A percentile compares a stretch with the other conserved stretches of the same genome.
Conservation (phyloP, 306 rosid genomes). For the Herpetospermum pedunculosum region DNA sequence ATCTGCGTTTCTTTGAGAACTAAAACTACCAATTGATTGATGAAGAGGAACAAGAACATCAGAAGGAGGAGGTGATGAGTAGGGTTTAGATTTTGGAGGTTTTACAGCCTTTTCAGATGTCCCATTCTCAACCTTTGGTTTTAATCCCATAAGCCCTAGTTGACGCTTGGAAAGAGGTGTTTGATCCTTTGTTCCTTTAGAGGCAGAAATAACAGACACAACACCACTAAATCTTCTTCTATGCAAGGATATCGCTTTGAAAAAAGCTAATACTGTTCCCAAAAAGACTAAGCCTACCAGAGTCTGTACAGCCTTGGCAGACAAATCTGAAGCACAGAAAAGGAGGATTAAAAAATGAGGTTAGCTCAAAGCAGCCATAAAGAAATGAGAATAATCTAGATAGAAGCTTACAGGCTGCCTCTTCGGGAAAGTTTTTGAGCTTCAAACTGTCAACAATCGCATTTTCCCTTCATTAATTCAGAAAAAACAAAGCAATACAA, state of each 20-base stretch:
- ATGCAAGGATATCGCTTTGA: conserved; percentile 43
- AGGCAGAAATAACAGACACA: conserved; percentile 21
- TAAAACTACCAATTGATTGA: conserved; percentile 45
- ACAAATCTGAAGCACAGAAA: conserved; percentile 43
- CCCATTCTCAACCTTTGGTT: conserved; percentile 42
- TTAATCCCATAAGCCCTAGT: conserved; percentile 65
- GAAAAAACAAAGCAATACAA: neutral
- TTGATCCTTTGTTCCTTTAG: conserved; percentile 34
- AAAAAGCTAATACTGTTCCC: conserved; percentile 56
- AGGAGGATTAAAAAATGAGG: conserved; percentile 8
- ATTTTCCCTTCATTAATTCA: conserved; percentile 44
- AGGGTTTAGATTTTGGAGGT: conserved; percentile 66
- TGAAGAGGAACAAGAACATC: conserved; percentile 90
- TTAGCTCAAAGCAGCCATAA: conserved; percentile 1
- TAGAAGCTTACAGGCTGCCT: conserved; percentile 51
- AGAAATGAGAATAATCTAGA: neutral
- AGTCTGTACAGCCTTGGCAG: conserved; percentile 45
- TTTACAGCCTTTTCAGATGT: conserved; percentile 41
- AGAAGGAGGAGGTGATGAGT: conserved; percentile 28
- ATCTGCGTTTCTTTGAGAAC: conserved; percentile 27
- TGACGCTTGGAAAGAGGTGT: conserved; percentile 53
- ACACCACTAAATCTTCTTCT: conserved; percentile 26
- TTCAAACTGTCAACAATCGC: conserved; percentile 35
- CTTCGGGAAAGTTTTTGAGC: conserved; percentile 31
- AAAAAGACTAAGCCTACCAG: conserved; percentile 42